Percentiles rank a stretch among this genome's conserved stretches.
Conservation (phyloP, 2,329 filamentous ascomycete species). For the Phialophora verrucosa region DNA sequence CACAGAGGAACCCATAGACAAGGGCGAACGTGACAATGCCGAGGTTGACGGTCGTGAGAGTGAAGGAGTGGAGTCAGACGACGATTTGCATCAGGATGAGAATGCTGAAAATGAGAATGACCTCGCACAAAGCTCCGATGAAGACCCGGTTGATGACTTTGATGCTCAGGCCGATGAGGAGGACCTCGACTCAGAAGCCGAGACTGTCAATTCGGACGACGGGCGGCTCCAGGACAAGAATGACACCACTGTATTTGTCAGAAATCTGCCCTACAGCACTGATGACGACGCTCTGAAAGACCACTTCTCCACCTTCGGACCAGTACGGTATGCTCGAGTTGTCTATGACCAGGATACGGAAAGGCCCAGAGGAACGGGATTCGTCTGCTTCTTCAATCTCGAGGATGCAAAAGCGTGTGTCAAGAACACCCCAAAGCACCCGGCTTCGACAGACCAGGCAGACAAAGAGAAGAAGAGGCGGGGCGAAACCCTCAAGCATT, state of each 20-base stretch:
- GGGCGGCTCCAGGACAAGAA: conserved; percentile 50
- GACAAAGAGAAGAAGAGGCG: conserved; percentile 47
- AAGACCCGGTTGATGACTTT: conserved; percentile 51
- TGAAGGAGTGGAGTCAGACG: conserved; percentile 29
- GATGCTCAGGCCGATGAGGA: conserved; percentile 50
- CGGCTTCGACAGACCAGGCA: conserved; percentile 51
- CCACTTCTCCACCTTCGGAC: conserved; percentile 87
- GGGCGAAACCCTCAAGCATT: conserved; percentile 67
- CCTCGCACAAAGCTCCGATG: conserved; percentile 47
- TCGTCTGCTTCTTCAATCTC: conserved; percentile 85
- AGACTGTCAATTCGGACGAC: conserved; percentile 44
- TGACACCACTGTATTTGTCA: conserved; percentile 79
- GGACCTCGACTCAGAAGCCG: conserved; percentile 51
- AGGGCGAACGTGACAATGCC: background rate
- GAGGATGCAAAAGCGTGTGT: conserved; percentile 79
- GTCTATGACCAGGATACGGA: conserved; percentile 87
- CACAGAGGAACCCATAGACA: conserved; percentile 40
- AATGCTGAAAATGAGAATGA: background rate
- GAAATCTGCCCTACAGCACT: conserved; percentile 89
- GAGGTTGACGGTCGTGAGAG: background rate
- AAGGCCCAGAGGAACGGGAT: conserved; percentile 87
- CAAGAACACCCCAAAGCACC: conserved; percentile 69
- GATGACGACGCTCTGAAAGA: conserved; percentile 81
- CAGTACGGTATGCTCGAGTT: conserved; percentile 86
- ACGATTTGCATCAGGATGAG: conserved; percentile 56